Conservation (phyloP, 208 protist genomes). For the Trypanosoma lewisi region DNA sequence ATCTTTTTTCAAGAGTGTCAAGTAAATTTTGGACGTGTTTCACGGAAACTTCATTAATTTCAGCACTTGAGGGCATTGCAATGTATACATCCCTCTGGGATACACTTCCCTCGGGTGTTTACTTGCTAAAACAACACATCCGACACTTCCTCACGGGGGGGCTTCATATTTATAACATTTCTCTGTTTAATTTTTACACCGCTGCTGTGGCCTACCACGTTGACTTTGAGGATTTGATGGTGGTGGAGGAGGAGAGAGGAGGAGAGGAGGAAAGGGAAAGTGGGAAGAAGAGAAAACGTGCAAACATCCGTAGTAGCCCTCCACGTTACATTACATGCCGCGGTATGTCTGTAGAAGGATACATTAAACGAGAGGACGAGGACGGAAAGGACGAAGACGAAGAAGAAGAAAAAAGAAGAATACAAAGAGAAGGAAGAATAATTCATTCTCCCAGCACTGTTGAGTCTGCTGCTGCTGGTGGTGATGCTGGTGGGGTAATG, state of each 20-base stretch:
- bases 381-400: not conserved
- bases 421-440: too few relatives aligned
- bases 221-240: constrained; percentile 6
- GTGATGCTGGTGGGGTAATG: not conserved
- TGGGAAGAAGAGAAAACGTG: too few relatives aligned
- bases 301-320: not conserved
- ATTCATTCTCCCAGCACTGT: too few relatives aligned
- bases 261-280: too few relatives aligned
- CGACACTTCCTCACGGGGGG: not conserved
- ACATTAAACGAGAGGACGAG: too few relatives aligned
- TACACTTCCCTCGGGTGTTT: constrained; percentile 15
- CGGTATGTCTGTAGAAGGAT: too few relatives aligned
- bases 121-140: constrained; percentile 1
- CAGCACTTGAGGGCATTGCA: constrained; percentile 27
- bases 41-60: constrained; percentile 25
- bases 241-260: not conserved
- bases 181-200: constrained; percentile 22
- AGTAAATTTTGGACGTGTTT: constrained; percentile 36
- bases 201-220: constrained; percentile 20
- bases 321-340: not conserved
- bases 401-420: too few relatives aligned
- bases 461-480: not conserved
- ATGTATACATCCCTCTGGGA: constrained; percentile 30
- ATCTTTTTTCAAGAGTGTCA: constrained; percentile 24
- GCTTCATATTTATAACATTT: constrained; percentile 8